Conservation (phyloP, 306 rosid species). For the Inga leiocalycina region DNA sequence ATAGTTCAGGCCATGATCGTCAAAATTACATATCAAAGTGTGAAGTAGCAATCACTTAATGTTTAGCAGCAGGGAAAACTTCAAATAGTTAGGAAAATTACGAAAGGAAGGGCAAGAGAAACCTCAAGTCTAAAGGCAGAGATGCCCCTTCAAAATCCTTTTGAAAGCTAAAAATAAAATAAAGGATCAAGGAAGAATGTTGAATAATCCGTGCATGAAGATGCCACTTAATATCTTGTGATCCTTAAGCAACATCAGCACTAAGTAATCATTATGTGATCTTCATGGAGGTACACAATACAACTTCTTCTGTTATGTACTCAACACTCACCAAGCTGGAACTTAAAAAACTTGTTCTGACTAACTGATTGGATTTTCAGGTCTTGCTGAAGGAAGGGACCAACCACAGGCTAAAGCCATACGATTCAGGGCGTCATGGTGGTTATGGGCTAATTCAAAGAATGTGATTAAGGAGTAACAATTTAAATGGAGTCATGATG, state of each 20-base stretch:
- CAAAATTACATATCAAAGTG: slow-evolving; percentile 14
- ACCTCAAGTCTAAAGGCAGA: background rate
- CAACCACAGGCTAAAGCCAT: background rate
- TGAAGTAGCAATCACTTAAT: slow-evolving; percentile 1
- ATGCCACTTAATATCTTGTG: background rate
- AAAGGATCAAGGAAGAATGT: slow-evolving; percentile 14
- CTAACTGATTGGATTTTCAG: background rate
- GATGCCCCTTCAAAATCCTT: background rate
- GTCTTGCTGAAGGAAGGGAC: background rate
- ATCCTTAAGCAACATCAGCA: slow-evolving; percentile 9
- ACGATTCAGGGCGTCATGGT: background rate
- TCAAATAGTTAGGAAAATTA: background rate
- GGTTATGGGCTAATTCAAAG: background rate
- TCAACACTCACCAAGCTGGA: slow-evolving; percentile 12
- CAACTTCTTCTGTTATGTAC: background rate
- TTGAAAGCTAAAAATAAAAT: background rate
- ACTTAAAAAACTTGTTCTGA: background rate
- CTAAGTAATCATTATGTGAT: background rate
- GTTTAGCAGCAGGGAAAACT: background rate
- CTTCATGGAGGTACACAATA: background rate
- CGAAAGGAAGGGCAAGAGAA: background rate
- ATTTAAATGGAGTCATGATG: background rate
- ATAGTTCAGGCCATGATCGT: background rate
- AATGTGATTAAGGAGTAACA: background rate
- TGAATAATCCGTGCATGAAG: background rate